Base-by-base conservation (phyloP, 108 stramenopile genomes). In the Stephanodiscus triporus region DNA sequence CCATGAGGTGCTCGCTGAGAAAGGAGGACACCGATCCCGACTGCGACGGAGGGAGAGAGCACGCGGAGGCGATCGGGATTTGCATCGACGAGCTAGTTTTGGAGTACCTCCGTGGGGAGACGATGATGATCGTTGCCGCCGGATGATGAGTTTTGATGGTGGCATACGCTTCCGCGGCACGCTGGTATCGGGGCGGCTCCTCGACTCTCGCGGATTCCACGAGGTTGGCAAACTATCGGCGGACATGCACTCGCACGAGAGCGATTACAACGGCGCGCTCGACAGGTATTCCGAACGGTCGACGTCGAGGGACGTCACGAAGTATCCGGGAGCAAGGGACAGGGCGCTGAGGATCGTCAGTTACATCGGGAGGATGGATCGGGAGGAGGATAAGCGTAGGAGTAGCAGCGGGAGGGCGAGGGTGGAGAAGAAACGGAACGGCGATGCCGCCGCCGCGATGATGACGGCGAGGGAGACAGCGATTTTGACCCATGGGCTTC, bases 231-330 rank as follows among this genome's bases (percentile, higher is more conserved):
- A 62, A 36, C 68, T 95, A 30, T 63, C 77, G 24, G 68, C 58
- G 9, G 93, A 95, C 66, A 91, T 95, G 88, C 89, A 91, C 16
- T 86, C 89, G 27, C 93, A 95, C 72, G 87, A 92, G 42, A 89
- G 86, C 14, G 72, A 69, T 58, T 80, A 84, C 26, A 82, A 90
- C 54, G 81, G 78, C 0, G 89, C 87, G 22, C 50, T 92, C 53
- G 55, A 70, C 40, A 80, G 70, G 13, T 95, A 90, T 82, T 86
- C 91, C 8, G 80, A 80, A 32, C 75, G 91, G 62, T 69, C 80
- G 38, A 65, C 76, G 19, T 85, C 81, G 23, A 66, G 22, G 43
- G 68, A 72, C 42, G 42, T 64, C 2, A 72, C 78, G 16, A 84
- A 82, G 61, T 81, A 72, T 66, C 70, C 84, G 9, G 87, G 87